Conservation (phyloP, 176 grass and related monocot genomes). For the Puccinellia tenuiflora region DNA sequence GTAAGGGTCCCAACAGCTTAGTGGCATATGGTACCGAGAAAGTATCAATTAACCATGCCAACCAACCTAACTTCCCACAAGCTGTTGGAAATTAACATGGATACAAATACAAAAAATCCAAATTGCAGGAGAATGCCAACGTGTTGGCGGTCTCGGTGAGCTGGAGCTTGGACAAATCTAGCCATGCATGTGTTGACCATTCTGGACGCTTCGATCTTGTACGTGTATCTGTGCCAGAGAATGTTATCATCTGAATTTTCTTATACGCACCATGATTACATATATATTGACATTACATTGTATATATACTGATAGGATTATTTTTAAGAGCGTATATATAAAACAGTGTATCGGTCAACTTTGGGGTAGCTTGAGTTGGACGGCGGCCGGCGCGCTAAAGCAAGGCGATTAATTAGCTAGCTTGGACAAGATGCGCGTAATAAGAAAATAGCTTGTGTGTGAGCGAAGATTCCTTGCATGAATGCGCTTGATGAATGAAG, state of each 20-base stretch:
- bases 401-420: constrained; percentile 2
- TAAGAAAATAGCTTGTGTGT: constrained; percentile 24
- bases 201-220: background rate
- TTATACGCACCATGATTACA: background rate
- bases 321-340: background rate
- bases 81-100: no score
- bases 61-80: no score
- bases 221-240: background rate
- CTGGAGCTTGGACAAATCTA: background rate
- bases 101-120: no score
- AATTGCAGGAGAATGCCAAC: background rate
- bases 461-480: background rate
- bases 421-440: background rate
- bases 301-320: background rate
- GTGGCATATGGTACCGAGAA: no score
- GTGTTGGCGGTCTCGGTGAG: background rate
- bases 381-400: background rate
- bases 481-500: background rate
- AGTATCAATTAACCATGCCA: no score
- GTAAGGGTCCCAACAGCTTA: no score
- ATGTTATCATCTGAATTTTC: background rate
- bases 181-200: background rate
- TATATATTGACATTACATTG: background rate
- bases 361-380: background rate
- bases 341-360: background rate